phyloP scores from a whole-genome alignment of 768 basidiomycete species.

The Phylloporus scabripes region DNA sequence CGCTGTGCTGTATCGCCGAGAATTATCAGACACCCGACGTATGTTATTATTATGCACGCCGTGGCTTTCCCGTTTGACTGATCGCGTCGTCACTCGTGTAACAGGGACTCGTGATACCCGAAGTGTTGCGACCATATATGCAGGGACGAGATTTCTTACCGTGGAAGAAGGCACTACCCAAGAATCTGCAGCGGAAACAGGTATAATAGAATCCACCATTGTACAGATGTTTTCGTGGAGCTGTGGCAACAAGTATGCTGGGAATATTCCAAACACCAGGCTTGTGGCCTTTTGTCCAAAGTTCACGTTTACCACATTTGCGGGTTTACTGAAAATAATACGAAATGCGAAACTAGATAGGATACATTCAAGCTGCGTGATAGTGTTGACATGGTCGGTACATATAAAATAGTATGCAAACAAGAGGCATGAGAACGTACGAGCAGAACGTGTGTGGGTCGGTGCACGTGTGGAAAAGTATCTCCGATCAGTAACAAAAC shows the following conservation, averaged over 20 bases:
- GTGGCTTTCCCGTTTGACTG: neutral
- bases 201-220: slow-evolving; percentile 24
- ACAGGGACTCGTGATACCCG: slow-evolving; percentile 87
- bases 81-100: neutral
- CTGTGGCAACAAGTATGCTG: neutral
- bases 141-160: slow-evolving; percentile 88
- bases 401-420: slow-evolving; percentile 20
- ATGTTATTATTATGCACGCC: slow-evolving; percentile 18
- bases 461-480: neutral
- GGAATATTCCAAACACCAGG: neutral
- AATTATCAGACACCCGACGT: slow-evolving; percentile 97
- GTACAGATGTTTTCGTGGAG: neutral
- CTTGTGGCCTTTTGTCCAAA: neutral
- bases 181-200: slow-evolving; percentile 71
- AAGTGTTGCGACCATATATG: slow-evolving; percentile 92
- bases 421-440: neutral
- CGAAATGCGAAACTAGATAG: neutral
- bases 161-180: slow-evolving; percentile 77
- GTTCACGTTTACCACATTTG: neutral
- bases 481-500: slow-evolving; percentile 2
- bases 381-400: neutral
- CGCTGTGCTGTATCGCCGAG: slow-evolving; percentile 96
- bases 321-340: neutral
- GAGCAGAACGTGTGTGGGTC: neutral
- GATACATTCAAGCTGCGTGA: slow-evolving; percentile 10